Evolutionary conservation across 352 stramenopile species (phyloP), one percentile per base, ranked within the genome.

Genomic region (Globisporangium heterothallicum): DNA sequence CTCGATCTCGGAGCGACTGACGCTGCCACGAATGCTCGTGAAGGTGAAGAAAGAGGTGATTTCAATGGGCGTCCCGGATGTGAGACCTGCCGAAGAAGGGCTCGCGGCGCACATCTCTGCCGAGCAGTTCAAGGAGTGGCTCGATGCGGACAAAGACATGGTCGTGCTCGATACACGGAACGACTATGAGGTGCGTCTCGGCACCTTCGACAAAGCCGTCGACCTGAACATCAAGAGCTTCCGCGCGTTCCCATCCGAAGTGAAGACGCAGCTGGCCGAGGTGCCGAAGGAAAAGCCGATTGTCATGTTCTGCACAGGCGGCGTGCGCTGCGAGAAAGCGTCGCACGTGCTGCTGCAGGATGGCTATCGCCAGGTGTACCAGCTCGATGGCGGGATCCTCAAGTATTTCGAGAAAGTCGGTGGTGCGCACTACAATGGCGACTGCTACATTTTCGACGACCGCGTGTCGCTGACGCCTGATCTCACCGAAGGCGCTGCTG

Each of bases 401-500:
- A 82, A 84, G 48, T 91, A 91, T 53, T 88, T 91, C 75, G 77
- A 86, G 49, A 71, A 82, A 22, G 75, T 85, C 12, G 77, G 79
- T 6, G 74, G 69, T 18, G 75, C 73, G 2, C 74, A 91, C 42
- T 91, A 83, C 53, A 70, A 73, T 8, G 76, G 74, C 46, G 78
- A 88, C 53, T 91, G 79, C 67, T 91, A 86, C 54, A 84, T 88
- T 29, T 91, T 88, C 42, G 79, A 91, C 52, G 75, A 88, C 50
- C 79, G 79, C 21, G 75, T 91, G 40, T 72, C 77, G 19, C 57
- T 91, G 18, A 78, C 63, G n/a, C 74, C 79, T 16, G 66, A 78
- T 25, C 60, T 91, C 18, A 76, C 64, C 5, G 72, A 85, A 29
- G 63, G 62, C 9, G 47, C 49, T 9, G 56, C 64, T 18, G 59